Conservation (phyloP, 257 asterid species). For the Solanum lycopersicoides region DNA sequence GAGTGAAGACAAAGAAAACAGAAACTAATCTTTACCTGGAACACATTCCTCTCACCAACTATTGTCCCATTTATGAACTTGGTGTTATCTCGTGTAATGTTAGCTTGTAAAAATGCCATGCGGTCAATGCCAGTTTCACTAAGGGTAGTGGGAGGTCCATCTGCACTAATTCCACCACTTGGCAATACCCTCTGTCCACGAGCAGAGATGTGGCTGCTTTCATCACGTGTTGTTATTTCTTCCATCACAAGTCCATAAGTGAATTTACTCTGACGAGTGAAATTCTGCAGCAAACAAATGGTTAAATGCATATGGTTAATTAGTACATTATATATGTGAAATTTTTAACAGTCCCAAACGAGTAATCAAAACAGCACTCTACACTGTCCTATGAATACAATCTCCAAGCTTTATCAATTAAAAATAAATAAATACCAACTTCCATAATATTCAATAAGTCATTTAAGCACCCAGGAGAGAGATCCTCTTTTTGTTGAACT, state of each 20-base stretch:
- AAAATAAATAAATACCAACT: background rate
- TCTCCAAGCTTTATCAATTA: background rate
- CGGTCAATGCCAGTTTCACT: constrained; percentile 97
- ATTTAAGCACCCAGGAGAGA: background rate
- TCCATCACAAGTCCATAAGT: constrained; percentile 95
- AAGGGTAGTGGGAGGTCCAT: constrained; percentile 99
- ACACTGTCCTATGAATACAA: background rate
- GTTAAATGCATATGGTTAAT: background rate
- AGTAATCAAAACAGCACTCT: background rate
- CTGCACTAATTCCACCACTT: constrained; percentile 92
- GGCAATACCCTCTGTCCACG: constrained; percentile 91
- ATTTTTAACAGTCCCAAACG: background rate
- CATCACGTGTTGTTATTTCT: constrained; percentile 96
- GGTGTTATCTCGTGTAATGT: constrained; percentile 94
- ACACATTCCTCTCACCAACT: constrained; percentile 90
- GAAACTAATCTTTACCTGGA: constrained; percentile 55
- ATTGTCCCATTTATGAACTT: constrained; percentile 84
- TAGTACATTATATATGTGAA: background rate
- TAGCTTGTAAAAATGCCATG: constrained; percentile 85
- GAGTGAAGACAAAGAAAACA: background rate
- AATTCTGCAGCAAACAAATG: constrained; percentile 46
- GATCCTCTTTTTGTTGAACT: background rate
- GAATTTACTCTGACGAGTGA: constrained; percentile 91
- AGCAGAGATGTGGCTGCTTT: constrained; percentile 85
- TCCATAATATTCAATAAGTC: background rate